These are phyloP conservation scores for Podila clonocystis DNA, from an alignment of 192 early-diverging fungal species.

Conservation along the genomic window DNA sequence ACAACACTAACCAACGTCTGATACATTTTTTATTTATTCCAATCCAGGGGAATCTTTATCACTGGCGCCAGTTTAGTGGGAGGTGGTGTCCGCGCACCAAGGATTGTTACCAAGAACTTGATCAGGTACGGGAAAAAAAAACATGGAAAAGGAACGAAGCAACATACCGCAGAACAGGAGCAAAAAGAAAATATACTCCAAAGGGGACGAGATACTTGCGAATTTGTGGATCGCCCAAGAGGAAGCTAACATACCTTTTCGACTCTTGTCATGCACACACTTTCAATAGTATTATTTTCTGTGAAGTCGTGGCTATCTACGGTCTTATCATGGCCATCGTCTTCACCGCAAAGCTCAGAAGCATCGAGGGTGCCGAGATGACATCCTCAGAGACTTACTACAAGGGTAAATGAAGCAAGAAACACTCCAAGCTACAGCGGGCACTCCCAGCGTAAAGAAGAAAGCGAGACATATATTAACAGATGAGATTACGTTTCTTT, in stretches of 20 bases:
- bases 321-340: constrained; percentile 99
- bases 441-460: neutral
- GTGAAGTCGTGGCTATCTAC: constrained; percentile 99
- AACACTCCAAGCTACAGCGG: neutral
- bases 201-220: too few relatives aligned
- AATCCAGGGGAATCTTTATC: constrained; percentile 92
- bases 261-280: neutral
- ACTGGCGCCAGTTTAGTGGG: constrained; percentile 91
- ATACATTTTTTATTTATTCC: neutral
- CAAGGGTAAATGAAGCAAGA: constrained; percentile 66
- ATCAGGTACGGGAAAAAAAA: constrained; percentile 68
- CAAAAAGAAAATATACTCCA: too few relatives aligned
- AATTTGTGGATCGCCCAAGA: neutral
- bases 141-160: too few relatives aligned
- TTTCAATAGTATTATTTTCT: constrained; percentile 89
- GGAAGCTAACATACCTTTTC: neutral
- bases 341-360: constrained; percentile 86
- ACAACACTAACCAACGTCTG: neutral
- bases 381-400: constrained; percentile 74
- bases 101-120: constrained; percentile 96
- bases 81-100: constrained; percentile 87
- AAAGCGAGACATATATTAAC: too few relatives aligned
- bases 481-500: neutral
- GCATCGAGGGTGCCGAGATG: constrained; percentile 55
- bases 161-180: too few relatives aligned